These are phyloP conservation scores for Leishmania mexicana DNA, from an alignment of 208 protist genomes.

Conservation along the genomic window DNA sequence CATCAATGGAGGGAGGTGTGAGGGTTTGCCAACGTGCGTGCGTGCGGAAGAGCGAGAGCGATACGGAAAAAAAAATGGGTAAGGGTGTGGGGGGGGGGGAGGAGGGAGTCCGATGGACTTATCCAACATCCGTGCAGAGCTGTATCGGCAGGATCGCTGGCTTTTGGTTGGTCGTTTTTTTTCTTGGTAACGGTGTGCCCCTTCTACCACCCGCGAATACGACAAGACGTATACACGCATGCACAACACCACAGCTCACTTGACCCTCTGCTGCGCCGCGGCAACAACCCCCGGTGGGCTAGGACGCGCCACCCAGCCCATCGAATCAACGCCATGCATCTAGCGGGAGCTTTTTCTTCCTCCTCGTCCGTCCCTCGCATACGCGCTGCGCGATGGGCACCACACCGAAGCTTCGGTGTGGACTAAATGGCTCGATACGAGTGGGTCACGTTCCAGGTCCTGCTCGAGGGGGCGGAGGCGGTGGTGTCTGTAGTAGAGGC, in stretches of 20 bases:
- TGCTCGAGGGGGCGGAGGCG: background rate
- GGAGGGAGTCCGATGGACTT: background rate
- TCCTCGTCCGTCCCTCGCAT: background rate
- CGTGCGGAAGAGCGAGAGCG: background rate
- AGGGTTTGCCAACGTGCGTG: background rate
- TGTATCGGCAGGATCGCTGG: background rate
- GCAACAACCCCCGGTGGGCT: background rate
- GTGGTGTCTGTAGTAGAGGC: background rate
- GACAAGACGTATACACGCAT: background rate
- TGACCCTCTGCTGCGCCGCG: background rate
- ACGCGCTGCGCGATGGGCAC: background rate
- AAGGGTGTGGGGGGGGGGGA: background rate
- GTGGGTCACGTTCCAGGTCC: background rate
- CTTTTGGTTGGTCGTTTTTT: background rate
- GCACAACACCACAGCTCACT: background rate
- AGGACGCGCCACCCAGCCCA: background rate
- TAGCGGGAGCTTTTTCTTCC: background rate
- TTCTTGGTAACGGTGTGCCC: background rate
- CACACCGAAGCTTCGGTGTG: background rate
- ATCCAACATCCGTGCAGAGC: background rate
- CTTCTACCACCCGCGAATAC: background rate
- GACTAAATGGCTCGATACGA: background rate
- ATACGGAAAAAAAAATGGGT: background rate
- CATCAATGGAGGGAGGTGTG: background rate
- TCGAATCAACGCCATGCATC: background rate